These are phyloP conservation scores for Diaporthe velutina DNA, from an alignment of 2,329 filamentous ascomycete species.

Conservation along the genomic window DNA sequence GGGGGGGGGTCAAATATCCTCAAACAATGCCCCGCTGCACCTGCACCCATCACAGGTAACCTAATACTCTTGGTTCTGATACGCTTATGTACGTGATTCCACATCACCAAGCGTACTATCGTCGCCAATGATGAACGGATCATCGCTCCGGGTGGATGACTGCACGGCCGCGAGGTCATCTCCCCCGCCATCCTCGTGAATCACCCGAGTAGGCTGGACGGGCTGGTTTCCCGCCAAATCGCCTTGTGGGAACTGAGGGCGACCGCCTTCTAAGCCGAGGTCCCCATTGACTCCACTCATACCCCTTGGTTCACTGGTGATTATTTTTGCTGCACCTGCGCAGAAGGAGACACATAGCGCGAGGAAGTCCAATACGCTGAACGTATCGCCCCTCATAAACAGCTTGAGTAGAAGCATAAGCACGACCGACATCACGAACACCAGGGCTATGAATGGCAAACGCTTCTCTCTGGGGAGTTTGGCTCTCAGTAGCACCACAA, in stretches of 20 bases:
- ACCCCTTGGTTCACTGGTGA: not conserved
- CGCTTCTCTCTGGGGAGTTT: not conserved
- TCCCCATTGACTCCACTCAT: not conserved
- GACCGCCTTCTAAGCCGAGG: not conserved
- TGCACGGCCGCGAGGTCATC: not conserved
- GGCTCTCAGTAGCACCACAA: not conserved
- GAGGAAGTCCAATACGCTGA: slow-evolving; percentile 3
- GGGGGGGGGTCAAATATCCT: no score
- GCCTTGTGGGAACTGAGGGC: not conserved
- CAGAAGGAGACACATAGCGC: not conserved
- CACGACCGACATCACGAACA: not conserved
- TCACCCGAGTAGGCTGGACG: not conserved
- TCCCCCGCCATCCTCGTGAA: not conserved
- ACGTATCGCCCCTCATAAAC: not conserved
- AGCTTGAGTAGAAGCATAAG: not conserved
- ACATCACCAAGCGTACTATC: not conserved
- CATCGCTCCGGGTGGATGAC: no score
- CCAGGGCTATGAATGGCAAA: not conserved
- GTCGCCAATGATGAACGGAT: not conserved
- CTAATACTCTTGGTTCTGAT: not conserved
- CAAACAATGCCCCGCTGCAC: not conserved
- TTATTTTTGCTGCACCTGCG: not conserved
- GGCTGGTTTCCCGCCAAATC: no score
- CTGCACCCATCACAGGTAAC: not conserved
- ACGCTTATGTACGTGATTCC: not conserved